Conservation (phyloP, 1,139 yeast species). For the Lodderomyces parapsilosis region DNA sequence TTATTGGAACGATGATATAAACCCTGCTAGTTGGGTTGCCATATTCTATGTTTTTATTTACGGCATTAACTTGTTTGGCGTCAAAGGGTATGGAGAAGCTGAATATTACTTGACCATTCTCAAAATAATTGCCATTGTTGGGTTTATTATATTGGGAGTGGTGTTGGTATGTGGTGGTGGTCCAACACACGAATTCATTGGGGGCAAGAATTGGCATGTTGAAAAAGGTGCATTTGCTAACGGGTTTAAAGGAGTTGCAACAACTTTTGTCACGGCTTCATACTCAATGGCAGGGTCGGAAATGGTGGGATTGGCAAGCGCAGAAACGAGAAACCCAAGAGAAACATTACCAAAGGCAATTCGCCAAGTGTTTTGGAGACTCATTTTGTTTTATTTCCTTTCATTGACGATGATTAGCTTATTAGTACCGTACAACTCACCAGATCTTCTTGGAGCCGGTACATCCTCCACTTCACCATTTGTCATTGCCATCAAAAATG, state of each 20-base stretch:
- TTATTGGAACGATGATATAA: conserved; percentile 59
- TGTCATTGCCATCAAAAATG: conserved; percentile 55
- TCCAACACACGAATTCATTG: conserved; percentile 59
- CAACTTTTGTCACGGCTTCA: conserved; percentile 43
- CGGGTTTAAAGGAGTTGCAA: conserved; percentile 44
- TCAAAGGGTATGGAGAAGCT: conserved; percentile 72
- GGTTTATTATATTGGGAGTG: conserved; percentile 64
- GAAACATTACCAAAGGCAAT: conserved; percentile 41
- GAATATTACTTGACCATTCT: conserved; percentile 61
- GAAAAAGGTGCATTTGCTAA: conserved; percentile 53
- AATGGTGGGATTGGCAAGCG: conserved; percentile 48
- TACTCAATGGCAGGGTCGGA: conserved; percentile 47
- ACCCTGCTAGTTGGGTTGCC: conserved; percentile 65
- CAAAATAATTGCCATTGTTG: conserved; percentile 61
- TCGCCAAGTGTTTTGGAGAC: conserved; percentile 45
- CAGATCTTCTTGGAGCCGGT: conserved; percentile 28
- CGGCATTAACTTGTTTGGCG: conserved; percentile 64
- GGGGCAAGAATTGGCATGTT: conserved; percentile 53
- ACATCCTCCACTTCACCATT: conserved; percentile 46
- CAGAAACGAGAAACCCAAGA: conserved; percentile 35
- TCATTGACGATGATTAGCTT: conserved; percentile 40
- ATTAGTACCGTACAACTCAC: conserved; percentile 34
- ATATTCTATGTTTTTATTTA: conserved; percentile 61
- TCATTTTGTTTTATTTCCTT: conserved; percentile 39
- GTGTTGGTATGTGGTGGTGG: conserved; percentile 69